These are phyloP conservation scores for Choiromyces venosus DNA, from an alignment of 495 filamentous ascomycete genomes.

Conservation along the genomic window DNA sequence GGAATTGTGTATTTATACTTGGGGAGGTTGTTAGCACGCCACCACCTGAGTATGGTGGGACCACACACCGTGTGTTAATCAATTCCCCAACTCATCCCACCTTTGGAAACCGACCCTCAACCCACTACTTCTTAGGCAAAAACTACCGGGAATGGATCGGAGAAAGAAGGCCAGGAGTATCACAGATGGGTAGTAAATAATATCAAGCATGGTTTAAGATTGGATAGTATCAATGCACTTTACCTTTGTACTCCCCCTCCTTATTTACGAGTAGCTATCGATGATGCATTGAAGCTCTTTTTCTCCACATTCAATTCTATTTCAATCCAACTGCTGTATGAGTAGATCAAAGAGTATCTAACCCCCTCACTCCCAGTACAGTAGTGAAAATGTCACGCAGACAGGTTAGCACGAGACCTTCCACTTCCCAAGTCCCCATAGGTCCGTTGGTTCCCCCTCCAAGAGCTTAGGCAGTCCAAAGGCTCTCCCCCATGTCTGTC, in stretches of 20 bases:
- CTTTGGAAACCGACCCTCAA: not conserved
- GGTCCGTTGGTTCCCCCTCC: not conserved
- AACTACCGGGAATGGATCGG: not conserved
- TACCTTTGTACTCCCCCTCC: not conserved
- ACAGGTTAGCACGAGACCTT: constrained; percentile 25
- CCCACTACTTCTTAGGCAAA: not conserved
- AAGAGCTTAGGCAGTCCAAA: not conserved
- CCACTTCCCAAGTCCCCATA: not conserved
- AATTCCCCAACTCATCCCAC: not conserved
- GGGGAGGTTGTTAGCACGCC: not conserved
- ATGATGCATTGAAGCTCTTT: not conserved
- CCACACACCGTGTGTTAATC: not conserved
- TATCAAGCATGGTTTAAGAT: not conserved
- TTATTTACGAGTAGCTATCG: not conserved
- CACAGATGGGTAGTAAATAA: not conserved
- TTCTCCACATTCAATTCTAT: not conserved
- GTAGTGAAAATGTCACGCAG: not conserved
- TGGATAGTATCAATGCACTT: not conserved
- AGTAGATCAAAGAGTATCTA: not conserved
- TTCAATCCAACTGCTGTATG: not conserved
- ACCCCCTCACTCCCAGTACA: not conserved
- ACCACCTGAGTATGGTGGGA: not conserved
- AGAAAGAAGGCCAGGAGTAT: not conserved
- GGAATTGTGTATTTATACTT: constrained; percentile 1
- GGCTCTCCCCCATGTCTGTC: not conserved